Percentiles rank a stretch among this genome's conserved stretches.
Evolutionary conservation across 2,329 filamentous ascomycete genomes (phyloP).

Genomic region (Plectosphaerella plurivora): DNA sequence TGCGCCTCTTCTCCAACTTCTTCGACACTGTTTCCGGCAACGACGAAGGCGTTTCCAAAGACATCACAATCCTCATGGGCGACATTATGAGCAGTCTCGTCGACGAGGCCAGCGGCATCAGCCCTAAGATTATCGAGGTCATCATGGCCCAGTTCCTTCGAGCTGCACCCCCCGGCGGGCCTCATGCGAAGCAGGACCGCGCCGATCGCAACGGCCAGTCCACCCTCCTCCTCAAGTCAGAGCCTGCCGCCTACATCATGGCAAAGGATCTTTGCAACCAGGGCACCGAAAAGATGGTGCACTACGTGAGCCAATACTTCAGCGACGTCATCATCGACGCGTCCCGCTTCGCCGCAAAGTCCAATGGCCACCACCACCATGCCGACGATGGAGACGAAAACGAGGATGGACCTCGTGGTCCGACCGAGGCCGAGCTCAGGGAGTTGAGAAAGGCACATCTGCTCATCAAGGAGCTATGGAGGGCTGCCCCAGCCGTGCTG

Average conservation of each 20-base stretch:
- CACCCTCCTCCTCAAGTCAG: constrained; percentile 78
- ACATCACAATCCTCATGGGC: constrained; percentile 90
- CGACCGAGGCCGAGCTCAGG: constrained; percentile 78
- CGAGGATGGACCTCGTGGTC: constrained; percentile 54
- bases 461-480: constrained; percentile 88
- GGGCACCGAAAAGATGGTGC: constrained; percentile 89
- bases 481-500: constrained; percentile 80
- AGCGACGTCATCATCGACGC: constrained; percentile 94
- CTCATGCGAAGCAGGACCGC: constrained; percentile 45
- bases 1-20: constrained; percentile 78
- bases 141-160: constrained; percentile 95
- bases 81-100: constrained; percentile 79
- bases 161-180: constrained; percentile 66
- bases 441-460: constrained; percentile 87
- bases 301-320: constrained; percentile 93
- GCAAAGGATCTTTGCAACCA: constrained; percentile 89
- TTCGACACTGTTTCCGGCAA: constrained; percentile 87
- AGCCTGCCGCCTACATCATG: constrained; percentile 93
- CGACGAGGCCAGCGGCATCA: constrained; percentile 76
- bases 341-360: constrained; percentile 52
- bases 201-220: constrained; percentile 67
- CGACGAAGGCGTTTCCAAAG: constrained; percentile 83
- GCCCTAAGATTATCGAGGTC: constrained; percentile 79
- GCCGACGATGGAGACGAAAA: constrained; percentile 57
- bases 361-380: constrained; percentile 47